These are phyloP conservation scores for Mycena maculata DNA, from an alignment of 768 basidiomycete genomes.

Conservation along the genomic window DNA sequence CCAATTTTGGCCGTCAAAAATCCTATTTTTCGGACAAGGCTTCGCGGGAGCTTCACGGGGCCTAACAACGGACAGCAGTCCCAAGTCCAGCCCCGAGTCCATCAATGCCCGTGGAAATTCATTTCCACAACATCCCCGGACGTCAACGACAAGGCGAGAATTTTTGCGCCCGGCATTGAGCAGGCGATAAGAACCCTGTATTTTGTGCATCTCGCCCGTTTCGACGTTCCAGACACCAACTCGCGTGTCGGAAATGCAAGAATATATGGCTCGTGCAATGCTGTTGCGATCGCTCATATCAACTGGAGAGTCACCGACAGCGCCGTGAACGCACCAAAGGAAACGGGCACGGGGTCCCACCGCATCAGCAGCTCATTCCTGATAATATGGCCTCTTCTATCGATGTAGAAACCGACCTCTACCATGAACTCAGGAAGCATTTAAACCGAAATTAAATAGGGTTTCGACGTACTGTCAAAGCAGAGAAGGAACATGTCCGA, in stretches of 20 bases:
- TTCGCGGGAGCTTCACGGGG: no score
- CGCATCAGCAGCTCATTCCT: conserved; percentile 74
- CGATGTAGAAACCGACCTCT: conserved; percentile 88
- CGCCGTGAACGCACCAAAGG: conserved; percentile 66
- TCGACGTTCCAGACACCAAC: conserved; percentile 83
- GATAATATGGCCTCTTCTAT: conserved; percentile 80
- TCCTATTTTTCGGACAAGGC: no score
- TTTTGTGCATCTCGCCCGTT: conserved; percentile 77
- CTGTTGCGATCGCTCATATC: conserved; percentile 49
- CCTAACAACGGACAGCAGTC: no score
- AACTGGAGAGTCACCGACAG: background rate
- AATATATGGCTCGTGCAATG: conserved; percentile 82
- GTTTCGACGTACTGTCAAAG: conserved; percentile 78
- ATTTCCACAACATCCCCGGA: conserved; percentile 10
- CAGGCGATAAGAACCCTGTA: conserved; percentile 55
- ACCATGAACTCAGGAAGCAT: background rate
- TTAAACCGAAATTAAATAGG: no score
- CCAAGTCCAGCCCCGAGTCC: no score
- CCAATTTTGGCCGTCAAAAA: no score
- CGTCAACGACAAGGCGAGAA: background rate
- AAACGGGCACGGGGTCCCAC: conserved; percentile 78
- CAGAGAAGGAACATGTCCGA: conserved; percentile 82
- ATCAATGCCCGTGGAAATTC: background rate
- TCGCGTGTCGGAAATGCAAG: conserved; percentile 82
- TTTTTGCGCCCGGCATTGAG: conserved; percentile 26